phyloP scores from a whole-genome alignment of 2,329 filamentous ascomycete species.

The Venturia carpophila region DNA sequence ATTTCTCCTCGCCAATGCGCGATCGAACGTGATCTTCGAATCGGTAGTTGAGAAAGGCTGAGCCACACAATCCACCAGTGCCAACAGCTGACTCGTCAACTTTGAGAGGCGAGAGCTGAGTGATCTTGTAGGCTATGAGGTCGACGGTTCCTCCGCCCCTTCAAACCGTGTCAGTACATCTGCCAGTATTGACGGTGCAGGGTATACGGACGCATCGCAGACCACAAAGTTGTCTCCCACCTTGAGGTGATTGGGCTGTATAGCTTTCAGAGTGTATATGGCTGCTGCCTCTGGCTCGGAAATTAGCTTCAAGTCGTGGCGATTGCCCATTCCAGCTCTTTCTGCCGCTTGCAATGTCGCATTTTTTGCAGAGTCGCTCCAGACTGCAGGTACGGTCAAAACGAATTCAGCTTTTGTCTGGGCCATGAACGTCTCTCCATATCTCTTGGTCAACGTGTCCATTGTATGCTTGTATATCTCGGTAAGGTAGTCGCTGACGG shows the following conservation, averaged over 20 bases:
- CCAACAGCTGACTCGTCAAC: conserved; percentile 75
- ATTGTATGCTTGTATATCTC: conserved; percentile 71
- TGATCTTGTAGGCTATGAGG: conserved; percentile 75
- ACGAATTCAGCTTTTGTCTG: conserved; percentile 71
- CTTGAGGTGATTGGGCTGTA: conserved; percentile 65
- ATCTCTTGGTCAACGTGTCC: conserved; percentile 64
- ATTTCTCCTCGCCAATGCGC: conserved; percentile 58
- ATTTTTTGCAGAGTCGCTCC: conserved; percentile 80
- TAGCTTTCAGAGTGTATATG: conserved; percentile 71
- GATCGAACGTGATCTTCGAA: conserved; percentile 69
- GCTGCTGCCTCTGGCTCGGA: conserved; percentile 74
- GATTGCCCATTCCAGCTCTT: conserved; percentile 66
- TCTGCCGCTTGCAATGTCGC: conserved; percentile 71
- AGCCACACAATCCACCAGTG: conserved; percentile 69
- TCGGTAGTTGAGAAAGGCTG: conserved; percentile 70
- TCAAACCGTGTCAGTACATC: not conserved
- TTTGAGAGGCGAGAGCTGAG: conserved; percentile 60
- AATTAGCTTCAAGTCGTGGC: conserved; percentile 66
- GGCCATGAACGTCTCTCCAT: conserved; percentile 71
- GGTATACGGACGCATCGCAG: conserved; percentile 42
- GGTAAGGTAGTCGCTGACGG: conserved; percentile 70
- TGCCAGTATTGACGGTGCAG: not conserved
- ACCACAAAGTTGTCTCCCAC: conserved; percentile 56
- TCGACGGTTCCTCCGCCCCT: conserved; percentile 55
- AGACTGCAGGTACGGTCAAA: conserved; percentile 73